A percentile compares a stretch with the other conserved stretches of the same genome.
Conservation (phyloP, 306 rosid genomes). For the Senna tora region DNA sequence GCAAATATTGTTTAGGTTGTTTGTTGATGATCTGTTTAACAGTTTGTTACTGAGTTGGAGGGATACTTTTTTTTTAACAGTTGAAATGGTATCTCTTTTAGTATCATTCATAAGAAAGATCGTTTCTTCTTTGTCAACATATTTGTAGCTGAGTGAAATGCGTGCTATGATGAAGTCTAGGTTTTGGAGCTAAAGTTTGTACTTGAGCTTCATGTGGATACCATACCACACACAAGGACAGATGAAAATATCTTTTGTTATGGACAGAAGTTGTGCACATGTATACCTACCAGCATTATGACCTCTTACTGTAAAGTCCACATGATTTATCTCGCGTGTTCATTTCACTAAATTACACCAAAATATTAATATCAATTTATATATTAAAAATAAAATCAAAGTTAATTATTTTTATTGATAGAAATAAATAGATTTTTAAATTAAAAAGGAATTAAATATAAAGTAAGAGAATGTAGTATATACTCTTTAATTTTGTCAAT, state of each 20-base stretch:
- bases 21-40: neutral
- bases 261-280: neutral
- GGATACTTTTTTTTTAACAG: neutral
- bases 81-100: neutral
- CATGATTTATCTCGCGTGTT: neutral
- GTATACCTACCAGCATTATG: neutral
- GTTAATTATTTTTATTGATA: too few species aligned
- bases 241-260: neutral
- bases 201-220: neutral
- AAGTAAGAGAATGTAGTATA: too few species aligned
- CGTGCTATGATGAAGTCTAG: conserved; percentile 5
- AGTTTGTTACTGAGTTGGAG: neutral
- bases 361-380: too few species aligned
- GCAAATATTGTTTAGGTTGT: too few species aligned
- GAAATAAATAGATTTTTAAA: too few species aligned
- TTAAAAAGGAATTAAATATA: too few species aligned
- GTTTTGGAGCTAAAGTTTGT: neutral
- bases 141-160: conserved; percentile 16
- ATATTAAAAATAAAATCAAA: too few species aligned
- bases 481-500: too few species aligned
- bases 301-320: conserved; percentile 33
- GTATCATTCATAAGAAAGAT: neutral
- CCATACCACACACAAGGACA: neutral
- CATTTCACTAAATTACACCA: neutral
- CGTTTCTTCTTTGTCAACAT: neutral